Evolutionary conservation across 192 early-diverging fungal genomes (phyloP).

Genomic region (Backusella macrospora): DNA sequence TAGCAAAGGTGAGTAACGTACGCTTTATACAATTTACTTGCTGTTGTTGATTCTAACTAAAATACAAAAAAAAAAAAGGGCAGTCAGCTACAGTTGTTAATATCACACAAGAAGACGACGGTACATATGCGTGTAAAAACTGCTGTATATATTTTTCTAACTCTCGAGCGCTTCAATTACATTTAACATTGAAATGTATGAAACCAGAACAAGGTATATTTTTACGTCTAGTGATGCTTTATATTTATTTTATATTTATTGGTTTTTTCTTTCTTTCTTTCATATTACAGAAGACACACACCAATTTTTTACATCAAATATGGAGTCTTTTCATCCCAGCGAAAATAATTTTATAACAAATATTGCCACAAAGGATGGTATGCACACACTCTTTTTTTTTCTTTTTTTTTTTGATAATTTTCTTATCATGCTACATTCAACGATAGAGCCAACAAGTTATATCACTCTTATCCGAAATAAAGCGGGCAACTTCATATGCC

Average conservation of each 20-base stretch:
- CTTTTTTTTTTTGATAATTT: neutral
- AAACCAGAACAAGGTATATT: neutral
- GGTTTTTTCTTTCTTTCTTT: too few species aligned
- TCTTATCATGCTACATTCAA: neutral
- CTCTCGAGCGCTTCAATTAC: neutral
- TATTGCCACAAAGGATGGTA: too few species aligned
- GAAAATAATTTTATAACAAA: too few species aligned
- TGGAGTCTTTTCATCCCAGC: too few species aligned
- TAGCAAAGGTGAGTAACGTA: neutral
- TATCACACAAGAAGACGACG: neutral
- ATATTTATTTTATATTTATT: neutral
- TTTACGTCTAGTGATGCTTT: neutral
- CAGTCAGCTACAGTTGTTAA: neutral
- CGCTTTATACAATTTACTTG: neutral
- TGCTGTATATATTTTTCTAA: neutral
- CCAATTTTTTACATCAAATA: too few species aligned
- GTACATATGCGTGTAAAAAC: neutral
- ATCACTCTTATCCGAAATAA: neutral
- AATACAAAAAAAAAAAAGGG: neutral
- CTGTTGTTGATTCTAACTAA: neutral
- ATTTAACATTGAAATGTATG: conserved; percentile 1
- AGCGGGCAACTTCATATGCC: neutral
- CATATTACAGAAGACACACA: too few species aligned
- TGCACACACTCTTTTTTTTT: neutral
- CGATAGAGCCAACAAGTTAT: neutral